Evolutionary conservation across 2,329 filamentous ascomycete genomes (phyloP).

Genomic region (Zelopaecilomyces penicillatus): DNA sequence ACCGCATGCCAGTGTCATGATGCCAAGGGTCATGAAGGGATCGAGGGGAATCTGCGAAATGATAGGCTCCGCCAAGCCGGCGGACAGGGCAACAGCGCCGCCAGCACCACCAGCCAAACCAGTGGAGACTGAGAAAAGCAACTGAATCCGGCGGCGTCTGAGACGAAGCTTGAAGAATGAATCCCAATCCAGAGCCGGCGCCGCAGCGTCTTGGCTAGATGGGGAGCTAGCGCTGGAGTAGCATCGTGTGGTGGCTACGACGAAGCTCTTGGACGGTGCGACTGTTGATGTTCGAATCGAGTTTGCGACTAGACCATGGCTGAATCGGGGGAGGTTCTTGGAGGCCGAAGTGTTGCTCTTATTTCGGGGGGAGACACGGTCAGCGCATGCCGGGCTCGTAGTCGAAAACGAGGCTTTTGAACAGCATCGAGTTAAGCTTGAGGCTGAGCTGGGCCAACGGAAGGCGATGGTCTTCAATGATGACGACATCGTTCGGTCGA

Average conservation of each 20-base stretch:
- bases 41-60: slow-evolving; percentile 71
- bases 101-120: slow-evolving; percentile 53
- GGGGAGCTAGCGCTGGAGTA: slow-evolving; percentile 7
- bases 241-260: slow-evolving; percentile 9
- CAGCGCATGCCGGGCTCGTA: slow-evolving; percentile 15
- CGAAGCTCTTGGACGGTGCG: neutral
- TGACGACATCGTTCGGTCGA: slow-evolving; percentile 16
- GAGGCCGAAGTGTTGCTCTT: too few species aligned
- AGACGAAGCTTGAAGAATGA: slow-evolving; percentile 86
- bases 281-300: slow-evolving; percentile 8
- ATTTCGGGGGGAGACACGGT: slow-evolving; percentile 4
- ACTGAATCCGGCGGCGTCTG: slow-evolving; percentile 73
- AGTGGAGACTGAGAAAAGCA: slow-evolving; percentile 63
- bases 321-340: too few species aligned
- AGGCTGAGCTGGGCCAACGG: slow-evolving; percentile 15
- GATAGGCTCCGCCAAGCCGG: slow-evolving; percentile 63
- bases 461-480: slow-evolving; percentile 22
- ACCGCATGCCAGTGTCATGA: slow-evolving; percentile 68
- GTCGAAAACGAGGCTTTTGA: slow-evolving; percentile 23
- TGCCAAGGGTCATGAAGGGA: slow-evolving; percentile 74
- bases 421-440: slow-evolving; percentile 17
- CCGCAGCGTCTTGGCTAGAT: neutral
- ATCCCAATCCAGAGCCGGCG: slow-evolving; percentile 64
- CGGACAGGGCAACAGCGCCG: slow-evolving; percentile 59
- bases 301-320: too few species aligned